phyloP scores from a whole-genome alignment of 495 filamentous ascomycete genomes.

The Cercophora newfieldiana region DNA sequence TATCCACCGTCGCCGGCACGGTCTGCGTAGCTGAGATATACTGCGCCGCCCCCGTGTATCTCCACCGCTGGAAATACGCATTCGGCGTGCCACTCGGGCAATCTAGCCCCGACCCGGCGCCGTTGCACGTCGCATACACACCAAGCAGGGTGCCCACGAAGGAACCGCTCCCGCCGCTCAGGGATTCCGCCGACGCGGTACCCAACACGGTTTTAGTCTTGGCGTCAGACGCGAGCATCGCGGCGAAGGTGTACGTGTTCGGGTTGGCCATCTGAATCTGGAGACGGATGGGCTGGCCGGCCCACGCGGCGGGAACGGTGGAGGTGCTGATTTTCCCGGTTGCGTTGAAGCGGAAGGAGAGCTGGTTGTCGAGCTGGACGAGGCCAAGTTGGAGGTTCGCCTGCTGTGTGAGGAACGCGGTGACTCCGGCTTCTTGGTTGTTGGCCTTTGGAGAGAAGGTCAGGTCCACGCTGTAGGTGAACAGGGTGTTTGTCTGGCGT shows the following conservation, averaged over 20 bases:
- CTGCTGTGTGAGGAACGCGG: slow-evolving; percentile 48
- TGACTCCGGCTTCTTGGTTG: slow-evolving; percentile 42
- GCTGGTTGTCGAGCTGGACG: slow-evolving; percentile 27
- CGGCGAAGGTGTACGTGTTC: slow-evolving; percentile 20
- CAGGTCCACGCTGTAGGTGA: slow-evolving; percentile 43
- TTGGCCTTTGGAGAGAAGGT: slow-evolving; percentile 34
- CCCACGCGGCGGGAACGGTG: slow-evolving; percentile 18
- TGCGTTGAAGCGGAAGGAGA: slow-evolving; percentile 30
- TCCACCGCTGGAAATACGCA: slow-evolving; percentile 24
- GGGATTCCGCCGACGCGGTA: slow-evolving; percentile 12
- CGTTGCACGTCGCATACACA: slow-evolving; percentile 24
- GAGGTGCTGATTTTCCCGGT: slow-evolving; percentile 4
- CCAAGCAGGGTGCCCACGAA: slow-evolving; percentile 23
- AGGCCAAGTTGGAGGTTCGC: slow-evolving; percentile 49
- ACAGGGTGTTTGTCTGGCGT: slow-evolving; percentile 46
- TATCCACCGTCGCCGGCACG: slow-evolving; percentile 4
- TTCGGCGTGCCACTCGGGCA: slow-evolving; percentile 15
- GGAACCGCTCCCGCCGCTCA: slow-evolving; percentile 19
- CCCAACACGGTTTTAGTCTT: slow-evolving; percentile 14
- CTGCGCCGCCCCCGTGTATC: slow-evolving; percentile 18
- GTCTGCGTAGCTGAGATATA: slow-evolving; percentile 4
- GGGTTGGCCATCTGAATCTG: slow-evolving; percentile 14
- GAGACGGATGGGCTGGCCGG: slow-evolving; percentile 13
- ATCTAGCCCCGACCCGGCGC: slow-evolving; percentile 15
- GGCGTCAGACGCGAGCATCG: slow-evolving; percentile 9